Conservation (phyloP, 1,284 basidiomycete genomes). For the Hortiboletus rubellus region DNA sequence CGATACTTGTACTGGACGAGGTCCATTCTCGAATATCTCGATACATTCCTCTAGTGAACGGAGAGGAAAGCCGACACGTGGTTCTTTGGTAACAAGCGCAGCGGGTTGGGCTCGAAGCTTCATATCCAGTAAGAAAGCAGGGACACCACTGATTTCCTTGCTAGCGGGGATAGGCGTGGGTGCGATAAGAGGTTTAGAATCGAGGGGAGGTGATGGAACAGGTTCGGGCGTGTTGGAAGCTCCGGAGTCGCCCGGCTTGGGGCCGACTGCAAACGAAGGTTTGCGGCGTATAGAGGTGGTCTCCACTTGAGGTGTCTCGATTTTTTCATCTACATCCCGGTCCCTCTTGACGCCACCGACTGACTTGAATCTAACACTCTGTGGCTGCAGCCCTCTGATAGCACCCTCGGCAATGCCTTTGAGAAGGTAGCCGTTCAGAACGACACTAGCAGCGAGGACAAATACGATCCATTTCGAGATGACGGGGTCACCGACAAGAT, state of each 20-base stretch:
- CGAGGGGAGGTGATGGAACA: slow-evolving; percentile 11
- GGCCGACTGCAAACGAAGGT: slow-evolving; percentile 30
- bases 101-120: slow-evolving; percentile 41
- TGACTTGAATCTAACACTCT: slow-evolving; percentile 48
- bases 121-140: slow-evolving; percentile 51
- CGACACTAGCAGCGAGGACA: slow-evolving; percentile 82
- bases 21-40: slow-evolving; percentile 84
- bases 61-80: slow-evolving; percentile 30
- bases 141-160: slow-evolving; percentile 25
- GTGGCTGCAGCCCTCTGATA: slow-evolving; percentile 42
- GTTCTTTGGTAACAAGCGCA: slow-evolving; percentile 17
- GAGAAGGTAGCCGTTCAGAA: slow-evolving; percentile 92
- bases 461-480: slow-evolving; percentile 96
- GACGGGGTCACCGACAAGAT: slow-evolving; percentile 93
- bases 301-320: slow-evolving; percentile 15
- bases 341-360: slow-evolving; percentile 36
- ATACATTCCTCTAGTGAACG: slow-evolving; percentile 81
- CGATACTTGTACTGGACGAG: slow-evolving; percentile 59
- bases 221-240: slow-evolving; percentile 20
- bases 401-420: slow-evolving; percentile 67
- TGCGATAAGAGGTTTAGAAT: slow-evolving; percentile 26
- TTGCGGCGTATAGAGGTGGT: slow-evolving; percentile 17
- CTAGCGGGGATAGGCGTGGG: slow-evolving; percentile 26
- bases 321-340: slow-evolving; percentile 28
- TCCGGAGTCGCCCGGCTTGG: slow-evolving; percentile 14